phyloP scores from a whole-genome alignment of 257 asterid genomes.

The Rauvolfia tetraphylla region DNA sequence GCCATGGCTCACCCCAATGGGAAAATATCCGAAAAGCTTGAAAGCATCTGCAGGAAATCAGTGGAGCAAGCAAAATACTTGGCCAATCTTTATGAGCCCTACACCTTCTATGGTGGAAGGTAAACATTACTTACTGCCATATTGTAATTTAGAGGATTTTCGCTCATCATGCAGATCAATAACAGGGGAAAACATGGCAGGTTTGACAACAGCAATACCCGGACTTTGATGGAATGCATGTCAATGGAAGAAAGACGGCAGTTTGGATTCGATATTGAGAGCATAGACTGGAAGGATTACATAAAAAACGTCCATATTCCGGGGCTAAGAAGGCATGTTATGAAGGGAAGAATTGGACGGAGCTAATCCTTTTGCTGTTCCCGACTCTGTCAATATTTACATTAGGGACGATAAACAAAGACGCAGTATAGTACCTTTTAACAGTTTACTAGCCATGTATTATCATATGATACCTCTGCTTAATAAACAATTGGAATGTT shows the following conservation, averaged over 20 bases:
- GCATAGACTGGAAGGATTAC: conserved; percentile 85
- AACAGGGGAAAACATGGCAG: conserved; percentile 34
- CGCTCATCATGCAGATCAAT: neutral
- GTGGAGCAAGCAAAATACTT: conserved; percentile 81
- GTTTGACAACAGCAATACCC: conserved; percentile 90
- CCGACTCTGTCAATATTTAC: neutral
- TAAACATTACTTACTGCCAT: conserved; percentile 16
- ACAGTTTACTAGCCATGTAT: conserved; percentile 10
- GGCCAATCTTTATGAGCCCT: conserved; percentile 79
- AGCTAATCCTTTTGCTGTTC: conserved; percentile 22
- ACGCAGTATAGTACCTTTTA: neutral
- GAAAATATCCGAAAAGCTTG: conserved; percentile 51
- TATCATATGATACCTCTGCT: neutral
- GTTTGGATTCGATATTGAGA: conserved; percentile 83
- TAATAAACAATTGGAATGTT: neutral
- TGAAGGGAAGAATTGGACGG: conserved; percentile 68
- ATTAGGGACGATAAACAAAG: neutral
- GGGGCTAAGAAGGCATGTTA: conserved; percentile 86
- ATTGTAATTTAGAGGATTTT: neutral
- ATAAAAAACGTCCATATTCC: conserved; percentile 85
- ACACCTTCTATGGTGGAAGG: conserved; percentile 94
- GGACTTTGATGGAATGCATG: conserved; percentile 64
- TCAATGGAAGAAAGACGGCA: conserved; percentile 62
- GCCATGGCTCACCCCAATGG: conserved; percentile 50
- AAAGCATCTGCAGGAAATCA: conserved; percentile 66